phyloP scores from a whole-genome alignment of 75 land plant species.

The Picea sitchensis region DNA sequence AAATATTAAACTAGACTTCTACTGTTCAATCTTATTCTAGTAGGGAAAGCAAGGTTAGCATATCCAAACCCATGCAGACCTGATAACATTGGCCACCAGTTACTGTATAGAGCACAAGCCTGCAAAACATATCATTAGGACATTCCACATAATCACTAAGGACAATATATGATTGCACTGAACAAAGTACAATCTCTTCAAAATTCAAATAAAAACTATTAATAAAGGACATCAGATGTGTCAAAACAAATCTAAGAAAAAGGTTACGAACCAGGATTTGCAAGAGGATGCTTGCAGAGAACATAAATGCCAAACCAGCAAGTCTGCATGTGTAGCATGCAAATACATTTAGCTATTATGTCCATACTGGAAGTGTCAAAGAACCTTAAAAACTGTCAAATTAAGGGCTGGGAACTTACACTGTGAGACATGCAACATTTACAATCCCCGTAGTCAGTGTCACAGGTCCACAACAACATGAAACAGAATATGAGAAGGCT shows the following conservation, averaged over 20 bases:
- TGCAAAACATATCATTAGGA: slow-evolving; percentile 15
- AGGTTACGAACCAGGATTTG: slow-evolving; percentile 57
- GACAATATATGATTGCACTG: neutral
- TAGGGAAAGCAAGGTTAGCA: neutral
- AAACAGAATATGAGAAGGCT: too few species aligned
- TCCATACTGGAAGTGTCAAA: too few species aligned
- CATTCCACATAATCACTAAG: neutral
- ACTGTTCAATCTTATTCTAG: neutral
- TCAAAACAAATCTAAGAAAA: neutral
- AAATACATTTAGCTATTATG: neutral
- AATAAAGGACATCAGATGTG: slow-evolving; percentile 6
- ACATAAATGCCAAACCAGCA: slow-evolving; percentile 86
- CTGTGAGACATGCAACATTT: too few species aligned
- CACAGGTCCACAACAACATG: too few species aligned
- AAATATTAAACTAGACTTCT: neutral
- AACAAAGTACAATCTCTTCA: neutral
- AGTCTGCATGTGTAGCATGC: slow-evolving; percentile 40
- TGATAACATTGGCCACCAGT: slow-evolving; percentile 92
- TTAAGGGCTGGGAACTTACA: too few species aligned
- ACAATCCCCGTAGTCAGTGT: too few species aligned
- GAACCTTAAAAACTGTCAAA: too few species aligned
- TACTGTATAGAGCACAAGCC: slow-evolving; percentile 84
- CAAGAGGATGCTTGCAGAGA: slow-evolving; percentile 67
- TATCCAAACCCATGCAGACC: slow-evolving; percentile 25
- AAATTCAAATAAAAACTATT: neutral